Evolutionary conservation across 495 filamentous ascomycete genomes (phyloP).

Genomic region (Hyphodiscus hymeniophilus): DNA sequence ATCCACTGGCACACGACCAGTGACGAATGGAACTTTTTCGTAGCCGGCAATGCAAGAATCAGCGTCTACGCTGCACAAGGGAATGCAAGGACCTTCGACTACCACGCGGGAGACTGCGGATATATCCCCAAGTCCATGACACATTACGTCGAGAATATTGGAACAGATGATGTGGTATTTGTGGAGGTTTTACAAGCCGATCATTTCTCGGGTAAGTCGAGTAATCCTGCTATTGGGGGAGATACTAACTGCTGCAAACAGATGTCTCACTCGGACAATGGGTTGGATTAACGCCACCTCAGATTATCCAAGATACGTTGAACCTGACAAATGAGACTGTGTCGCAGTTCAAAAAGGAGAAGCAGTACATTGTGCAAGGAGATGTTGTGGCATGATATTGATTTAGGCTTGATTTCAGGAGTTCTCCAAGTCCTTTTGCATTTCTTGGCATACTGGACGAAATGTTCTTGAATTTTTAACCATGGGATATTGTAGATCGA

Average conservation of each 20-base stretch:
- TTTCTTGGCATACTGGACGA: no score
- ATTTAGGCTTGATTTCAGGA: no score
- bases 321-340: conserved; percentile 42
- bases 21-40: conserved; percentile 76
- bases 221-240: background rate
- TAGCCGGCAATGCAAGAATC: conserved; percentile 56
- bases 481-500: no score
- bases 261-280: conserved; percentile 58
- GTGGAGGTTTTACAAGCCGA: conserved; percentile 63
- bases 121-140: conserved; percentile 47
- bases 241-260: conserved; percentile 1
- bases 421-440: no score
- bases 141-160: conserved; percentile 73
- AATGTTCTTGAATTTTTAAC: no score
- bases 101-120: conserved; percentile 61
- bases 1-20: conserved; percentile 73
- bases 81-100: conserved; percentile 55
- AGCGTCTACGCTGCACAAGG: conserved; percentile 57
- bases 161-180: conserved; percentile 59
- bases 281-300: conserved; percentile 55
- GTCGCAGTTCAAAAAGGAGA: conserved; percentile 45
- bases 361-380: conserved; percentile 25
- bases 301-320: conserved; percentile 57
- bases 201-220: conserved; percentile 37
- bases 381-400: no score